A percentile compares a stretch with the other conserved stretches of the same genome.
Evolutionary conservation across 148 eudicot species (phyloP).

Genomic region (Linanthus parryae): DNA sequence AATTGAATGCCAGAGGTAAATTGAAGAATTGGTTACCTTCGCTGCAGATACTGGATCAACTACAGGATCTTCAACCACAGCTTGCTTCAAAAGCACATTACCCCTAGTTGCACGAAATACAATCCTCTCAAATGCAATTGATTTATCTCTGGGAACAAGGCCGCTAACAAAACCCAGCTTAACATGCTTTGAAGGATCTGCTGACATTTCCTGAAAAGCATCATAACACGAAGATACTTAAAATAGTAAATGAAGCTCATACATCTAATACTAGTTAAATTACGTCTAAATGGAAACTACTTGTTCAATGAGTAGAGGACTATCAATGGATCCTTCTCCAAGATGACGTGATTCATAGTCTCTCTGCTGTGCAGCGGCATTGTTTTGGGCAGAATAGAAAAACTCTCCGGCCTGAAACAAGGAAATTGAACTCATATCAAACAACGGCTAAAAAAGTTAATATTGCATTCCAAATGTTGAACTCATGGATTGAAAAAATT

Average conservation of each 20-base stretch:
- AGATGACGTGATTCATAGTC: conserved; percentile 31
- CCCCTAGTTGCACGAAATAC: conserved; percentile 85
- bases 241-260: background rate
- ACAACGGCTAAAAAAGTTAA: background rate
- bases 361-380: conserved; percentile 52
- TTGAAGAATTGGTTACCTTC: conserved; percentile 34
- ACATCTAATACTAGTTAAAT: background rate
- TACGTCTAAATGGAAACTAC: conserved; percentile 20
- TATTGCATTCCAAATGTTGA: no score
- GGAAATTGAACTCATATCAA: background rate
- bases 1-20: background rate
- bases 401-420: conserved; percentile 60
- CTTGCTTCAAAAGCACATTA: conserved; percentile 68
- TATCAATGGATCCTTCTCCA: conserved; percentile 63
- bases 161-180: conserved; percentile 75
- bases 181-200: conserved; percentile 60
- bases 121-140: conserved; percentile 80
- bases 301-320: conserved; percentile 73
- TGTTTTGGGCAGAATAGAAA: conserved; percentile 58
- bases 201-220: conserved; percentile 47
- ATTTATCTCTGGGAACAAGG: conserved; percentile 68
- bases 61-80: conserved; percentile 49
- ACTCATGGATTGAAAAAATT: no score
- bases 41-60: conserved; percentile 65
- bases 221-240: background rate